Evolutionary conservation across 306 rosid species (phyloP).

Genomic region (Acacia confusa): DNA sequence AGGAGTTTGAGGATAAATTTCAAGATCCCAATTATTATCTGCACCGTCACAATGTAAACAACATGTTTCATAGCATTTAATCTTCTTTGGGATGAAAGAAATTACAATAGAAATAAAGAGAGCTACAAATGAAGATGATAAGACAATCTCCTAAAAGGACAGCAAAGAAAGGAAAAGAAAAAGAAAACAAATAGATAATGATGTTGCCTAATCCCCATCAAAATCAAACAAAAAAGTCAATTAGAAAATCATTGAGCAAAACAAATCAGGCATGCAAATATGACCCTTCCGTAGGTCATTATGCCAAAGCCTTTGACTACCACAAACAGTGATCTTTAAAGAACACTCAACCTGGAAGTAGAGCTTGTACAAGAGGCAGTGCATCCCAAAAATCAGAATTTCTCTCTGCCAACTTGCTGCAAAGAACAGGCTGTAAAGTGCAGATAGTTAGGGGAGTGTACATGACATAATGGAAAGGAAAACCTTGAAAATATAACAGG

Average conservation of each 20-base stretch:
- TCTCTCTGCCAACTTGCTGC: slow-evolving; percentile 84
- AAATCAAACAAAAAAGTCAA: neutral
- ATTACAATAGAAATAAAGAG: neutral
- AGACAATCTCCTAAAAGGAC: neutral
- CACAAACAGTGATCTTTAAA: slow-evolving; percentile 4
- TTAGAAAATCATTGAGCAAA: neutral
- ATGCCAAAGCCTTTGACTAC: slow-evolving; percentile 2
- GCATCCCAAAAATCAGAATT: slow-evolving; percentile 75
- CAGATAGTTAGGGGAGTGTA: slow-evolving; percentile 42
- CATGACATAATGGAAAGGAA: slow-evolving; percentile 27
- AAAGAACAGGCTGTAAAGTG: slow-evolving; percentile 73
- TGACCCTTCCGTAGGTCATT: neutral
- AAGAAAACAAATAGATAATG: neutral
- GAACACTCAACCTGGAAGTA: slow-evolving; percentile 80
- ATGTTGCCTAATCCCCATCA: neutral
- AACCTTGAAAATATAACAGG: slow-evolving; percentile 13
- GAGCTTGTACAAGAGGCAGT: slow-evolving; percentile 82
- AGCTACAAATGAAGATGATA: neutral
- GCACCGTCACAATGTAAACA: neutral
- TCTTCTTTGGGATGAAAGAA: neutral
- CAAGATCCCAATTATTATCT: neutral
- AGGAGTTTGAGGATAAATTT: neutral
- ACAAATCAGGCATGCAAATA: neutral
- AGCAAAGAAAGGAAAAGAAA: neutral
- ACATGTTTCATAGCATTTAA: neutral